Base-by-base conservation (phyloP, 345 rosid genomes). In the Dipteronia dyeriana region DNA sequence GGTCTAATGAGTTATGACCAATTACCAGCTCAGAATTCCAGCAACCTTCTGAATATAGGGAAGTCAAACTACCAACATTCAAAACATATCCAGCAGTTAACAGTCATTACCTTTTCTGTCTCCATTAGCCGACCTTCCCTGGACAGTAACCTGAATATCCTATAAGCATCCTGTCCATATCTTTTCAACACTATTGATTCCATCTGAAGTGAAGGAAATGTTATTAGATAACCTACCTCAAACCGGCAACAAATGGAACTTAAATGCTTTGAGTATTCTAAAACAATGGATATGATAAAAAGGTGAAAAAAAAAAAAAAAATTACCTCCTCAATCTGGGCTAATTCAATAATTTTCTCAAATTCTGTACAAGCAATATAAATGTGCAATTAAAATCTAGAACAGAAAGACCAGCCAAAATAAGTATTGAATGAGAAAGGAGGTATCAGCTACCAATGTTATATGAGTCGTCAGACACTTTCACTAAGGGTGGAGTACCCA, bases 321-420 rank as follows among this genome's bases (percentile, higher is more conserved):
- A 81, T 65, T 49, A 95, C 99, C 97, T 96, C 98, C 17, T 89
- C 91, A 80, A 75, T 86, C 84, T 91, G 95, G 71, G 97, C 97
- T 75, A 76, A 76, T 76, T 87, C 90, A 66, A 94, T 84, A 59
- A 91, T 92, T 74, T 81, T 76, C 84, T 85, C 90, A 80, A 87
- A 85, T 78, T 96, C 98, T 96, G 90, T 78, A 78, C 39, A 83
- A 22, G 26, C 68, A 78, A 75, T 57, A 78, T 22, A 10, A 20
- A 74, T 9, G 49, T 9, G 72, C 20, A 76, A 23, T 54, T 59
- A 38, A 71, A 68, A 59, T 20, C 71, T 68, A 29, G 25, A 54
- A 67, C 23, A 45, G 65, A 67, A 14, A 67, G 77, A 68, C 72
- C 49, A 51, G 61, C 60, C 59, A 63, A 79, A 62, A 59, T 0